These are phyloP conservation scores for Phoma sp. DNA, from an alignment of 2,329 filamentous ascomycete species.

Conservation along the genomic window DNA sequence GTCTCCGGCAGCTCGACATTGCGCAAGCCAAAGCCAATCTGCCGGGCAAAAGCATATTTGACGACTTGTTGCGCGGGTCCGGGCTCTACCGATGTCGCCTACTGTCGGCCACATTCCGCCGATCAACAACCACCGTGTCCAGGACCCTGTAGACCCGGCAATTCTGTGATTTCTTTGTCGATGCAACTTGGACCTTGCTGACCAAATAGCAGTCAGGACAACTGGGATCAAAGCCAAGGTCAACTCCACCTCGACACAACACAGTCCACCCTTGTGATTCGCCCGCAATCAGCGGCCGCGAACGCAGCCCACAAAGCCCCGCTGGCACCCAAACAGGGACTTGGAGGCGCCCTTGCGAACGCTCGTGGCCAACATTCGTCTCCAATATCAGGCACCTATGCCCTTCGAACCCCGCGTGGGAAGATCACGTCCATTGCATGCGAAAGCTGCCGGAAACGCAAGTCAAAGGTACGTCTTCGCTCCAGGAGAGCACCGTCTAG, in stretches of 20 bases:
- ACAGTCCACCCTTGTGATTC: constrained; percentile 36
- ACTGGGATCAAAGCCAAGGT: constrained; percentile 39
- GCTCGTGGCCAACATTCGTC: constrained; percentile 43
- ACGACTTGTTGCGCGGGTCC: constrained; percentile 19
- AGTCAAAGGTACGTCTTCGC: constrained; percentile 42
- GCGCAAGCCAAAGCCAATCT: constrained; percentile 1
- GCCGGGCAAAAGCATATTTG: constrained; percentile 4
- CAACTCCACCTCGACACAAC: constrained; percentile 42
- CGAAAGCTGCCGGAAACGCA: constrained; percentile 48
- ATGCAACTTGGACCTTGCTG: constrained; percentile 23
- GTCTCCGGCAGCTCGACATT: not conserved
- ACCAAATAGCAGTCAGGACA: constrained; percentile 39
- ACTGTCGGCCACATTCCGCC: constrained; percentile 22
- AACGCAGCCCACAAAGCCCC: constrained; percentile 43
- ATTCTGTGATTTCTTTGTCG: constrained; percentile 15
- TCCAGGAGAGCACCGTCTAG: too few relatives aligned
- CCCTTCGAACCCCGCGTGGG: constrained; percentile 45
- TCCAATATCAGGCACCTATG: constrained; percentile 46
- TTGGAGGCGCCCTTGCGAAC: constrained; percentile 39
- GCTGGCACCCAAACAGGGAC: constrained; percentile 46
- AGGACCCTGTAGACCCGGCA: constrained; percentile 15
- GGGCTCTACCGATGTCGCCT: constrained; percentile 27
- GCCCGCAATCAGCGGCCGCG: constrained; percentile 35
- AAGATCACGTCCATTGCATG: constrained; percentile 51
- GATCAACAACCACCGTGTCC: constrained; percentile 13